Evolutionary conservation across 192 early-diverging fungal genomes (phyloP).

Genomic region (Haplosporangium gracile): DNA sequence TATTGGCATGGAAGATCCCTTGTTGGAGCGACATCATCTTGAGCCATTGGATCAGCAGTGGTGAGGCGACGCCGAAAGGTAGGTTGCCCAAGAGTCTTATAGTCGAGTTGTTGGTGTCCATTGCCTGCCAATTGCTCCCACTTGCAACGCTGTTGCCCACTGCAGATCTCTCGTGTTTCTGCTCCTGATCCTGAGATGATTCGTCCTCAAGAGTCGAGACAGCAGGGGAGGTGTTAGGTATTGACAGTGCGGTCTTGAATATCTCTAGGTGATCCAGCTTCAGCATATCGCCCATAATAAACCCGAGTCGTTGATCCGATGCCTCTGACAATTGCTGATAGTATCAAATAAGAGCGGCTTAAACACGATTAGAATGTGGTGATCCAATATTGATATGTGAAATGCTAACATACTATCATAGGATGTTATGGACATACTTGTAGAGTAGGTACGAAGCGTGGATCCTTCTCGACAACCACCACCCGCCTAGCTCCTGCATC

Average conservation of each 20-base stretch:
- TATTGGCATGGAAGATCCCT: constrained; percentile 71
- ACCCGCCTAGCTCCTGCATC: constrained; percentile 73
- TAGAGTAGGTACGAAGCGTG: constrained; percentile 75
- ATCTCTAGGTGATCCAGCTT: constrained; percentile 67
- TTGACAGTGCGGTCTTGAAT: constrained; percentile 45
- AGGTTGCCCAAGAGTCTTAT: constrained; percentile 84
- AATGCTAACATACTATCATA: too few species aligned
- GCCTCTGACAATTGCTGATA: constrained; percentile 78
- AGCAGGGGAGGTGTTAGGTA: constrained; percentile 10
- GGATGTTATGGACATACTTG: constrained; percentile 38
- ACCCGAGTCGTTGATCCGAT: constrained; percentile 57
- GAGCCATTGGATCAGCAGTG: constrained; percentile 80
- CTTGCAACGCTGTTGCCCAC: not conserved
- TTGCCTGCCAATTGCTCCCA: not conserved
- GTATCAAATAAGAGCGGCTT: not conserved
- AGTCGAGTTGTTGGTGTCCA: constrained; percentile 18
- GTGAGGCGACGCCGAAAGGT: constrained; percentile 83
- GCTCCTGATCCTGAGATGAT: not conserved
- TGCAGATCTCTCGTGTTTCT: not conserved
- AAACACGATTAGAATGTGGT: too few species aligned
- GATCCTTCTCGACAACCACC: constrained; percentile 81
- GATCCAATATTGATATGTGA: not conserved
- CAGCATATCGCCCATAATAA: constrained; percentile 78
- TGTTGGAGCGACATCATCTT: constrained; percentile 63
- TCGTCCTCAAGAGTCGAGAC: not conserved